phyloP scores from a whole-genome alignment of 2,329 filamentous ascomycete species.

The Parastagonospora avenae region DNA sequence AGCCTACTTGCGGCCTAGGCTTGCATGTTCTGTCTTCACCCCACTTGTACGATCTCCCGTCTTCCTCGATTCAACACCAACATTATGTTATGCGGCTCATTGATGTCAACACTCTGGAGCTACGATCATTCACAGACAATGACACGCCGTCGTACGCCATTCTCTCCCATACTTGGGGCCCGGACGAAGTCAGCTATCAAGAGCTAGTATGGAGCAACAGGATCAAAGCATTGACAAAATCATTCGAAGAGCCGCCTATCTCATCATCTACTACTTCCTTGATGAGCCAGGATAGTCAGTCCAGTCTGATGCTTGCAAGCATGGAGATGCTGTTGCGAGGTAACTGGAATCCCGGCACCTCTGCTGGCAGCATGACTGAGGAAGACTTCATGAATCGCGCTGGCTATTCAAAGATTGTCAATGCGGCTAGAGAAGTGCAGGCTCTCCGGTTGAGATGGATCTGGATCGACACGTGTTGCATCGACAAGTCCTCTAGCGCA shows the following conservation, averaged over 20 bases:
- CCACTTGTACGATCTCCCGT: not conserved
- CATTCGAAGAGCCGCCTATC: not conserved
- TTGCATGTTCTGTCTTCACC: not conserved
- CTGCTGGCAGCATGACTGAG: slow-evolving; percentile 12
- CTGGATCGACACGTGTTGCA: slow-evolving; percentile 35
- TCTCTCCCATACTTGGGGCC: slow-evolving; percentile 28
- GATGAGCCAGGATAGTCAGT: slow-evolving; percentile 11
- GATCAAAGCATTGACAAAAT: slow-evolving; percentile 11
- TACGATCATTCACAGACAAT: slow-evolving; percentile 27
- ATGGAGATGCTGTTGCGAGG: slow-evolving; percentile 26
- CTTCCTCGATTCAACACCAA: not conserved
- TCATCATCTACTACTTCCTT: slow-evolving; percentile 3
- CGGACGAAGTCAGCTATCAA: slow-evolving; percentile 21
- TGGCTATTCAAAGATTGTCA: slow-evolving; percentile 24
- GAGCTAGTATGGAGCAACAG: slow-evolving; percentile 24
- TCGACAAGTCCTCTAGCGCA: slow-evolving; percentile 27
- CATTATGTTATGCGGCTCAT: slow-evolving; percentile 30
- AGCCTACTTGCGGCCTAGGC: slow-evolving; percentile 1
- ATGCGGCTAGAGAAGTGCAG: slow-evolving; percentile 17
- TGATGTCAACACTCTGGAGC: slow-evolving; percentile 27
- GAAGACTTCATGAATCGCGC: slow-evolving; percentile 18
- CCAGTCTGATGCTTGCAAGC: slow-evolving; percentile 18
- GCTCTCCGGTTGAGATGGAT: slow-evolving; percentile 18
- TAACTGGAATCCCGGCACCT: slow-evolving; percentile 3
- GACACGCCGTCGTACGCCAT: slow-evolving; percentile 28